Percentiles rank a stretch among this genome's conserved stretches.
Conservation (phyloP, 2,329 filamentous ascomycete species). For the Colletotrichum tabaci region DNA sequence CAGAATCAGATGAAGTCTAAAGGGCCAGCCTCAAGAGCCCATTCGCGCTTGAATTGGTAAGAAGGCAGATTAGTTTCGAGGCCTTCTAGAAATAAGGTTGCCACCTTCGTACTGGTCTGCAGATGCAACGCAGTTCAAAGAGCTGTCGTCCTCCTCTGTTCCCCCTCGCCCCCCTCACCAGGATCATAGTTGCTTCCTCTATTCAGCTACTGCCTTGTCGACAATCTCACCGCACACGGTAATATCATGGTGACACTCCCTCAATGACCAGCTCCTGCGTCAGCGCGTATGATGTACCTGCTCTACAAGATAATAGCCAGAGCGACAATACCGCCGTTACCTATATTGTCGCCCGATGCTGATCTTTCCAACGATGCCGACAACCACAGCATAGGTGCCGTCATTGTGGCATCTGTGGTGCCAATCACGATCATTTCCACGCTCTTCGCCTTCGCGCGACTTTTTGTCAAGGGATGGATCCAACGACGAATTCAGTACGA, state of each 20-base stretch:
- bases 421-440: conserved; percentile 30
- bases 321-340: conserved; percentile 28
- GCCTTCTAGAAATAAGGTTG: conserved; percentile 29
- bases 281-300: conserved; percentile 33
- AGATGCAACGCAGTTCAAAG: too few relatives aligned
- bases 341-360: conserved; percentile 5
- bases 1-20: conserved; percentile 23
- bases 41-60: neutral
- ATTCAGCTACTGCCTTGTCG: neutral
- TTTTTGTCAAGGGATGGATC: conserved; percentile 34
- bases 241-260: neutral
- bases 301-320: conserved; percentile 18
- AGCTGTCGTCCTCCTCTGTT: neutral
- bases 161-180: neutral
- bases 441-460: conserved; percentile 22
- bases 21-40: neutral
- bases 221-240: too few relatives aligned
- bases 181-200: neutral
- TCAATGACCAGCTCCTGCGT: neutral
- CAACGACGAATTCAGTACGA: conserved; percentile 32
- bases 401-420: conserved; percentile 27
- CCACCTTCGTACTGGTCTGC: neutral
- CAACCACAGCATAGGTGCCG: conserved; percentile 16
- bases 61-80: neutral
- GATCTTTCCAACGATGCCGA: neutral